phyloP scores from a whole-genome alignment of 2,329 filamentous ascomycete genomes.

The Bipolaris bicolor region DNA sequence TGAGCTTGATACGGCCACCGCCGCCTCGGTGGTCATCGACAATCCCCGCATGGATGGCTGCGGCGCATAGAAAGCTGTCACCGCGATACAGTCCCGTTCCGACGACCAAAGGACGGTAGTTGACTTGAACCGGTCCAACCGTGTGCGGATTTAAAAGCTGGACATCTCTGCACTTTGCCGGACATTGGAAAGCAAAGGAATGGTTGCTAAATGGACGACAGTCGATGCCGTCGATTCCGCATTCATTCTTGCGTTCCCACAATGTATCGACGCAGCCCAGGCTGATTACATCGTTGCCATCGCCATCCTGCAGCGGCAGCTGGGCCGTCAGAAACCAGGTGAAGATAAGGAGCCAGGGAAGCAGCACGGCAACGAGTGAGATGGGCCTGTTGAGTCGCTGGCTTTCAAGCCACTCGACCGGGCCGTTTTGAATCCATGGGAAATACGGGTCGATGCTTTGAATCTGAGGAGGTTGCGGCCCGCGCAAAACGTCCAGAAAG shows the following conservation, averaged over 20 bases:
- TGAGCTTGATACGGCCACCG: slow-evolving; percentile 77
- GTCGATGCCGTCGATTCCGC: slow-evolving; percentile 73
- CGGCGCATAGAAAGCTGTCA: slow-evolving; percentile 84
- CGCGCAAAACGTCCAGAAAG: slow-evolving; percentile 46
- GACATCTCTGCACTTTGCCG: slow-evolving; percentile 70
- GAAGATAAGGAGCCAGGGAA: slow-evolving; percentile 72
- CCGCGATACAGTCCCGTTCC: slow-evolving; percentile 78
- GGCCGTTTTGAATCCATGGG: slow-evolving; percentile 68
- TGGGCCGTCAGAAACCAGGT: slow-evolving; percentile 68
- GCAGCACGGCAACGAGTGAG: slow-evolving; percentile 63
- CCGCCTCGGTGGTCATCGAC: slow-evolving; percentile 73
- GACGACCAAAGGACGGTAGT: slow-evolving; percentile 61
- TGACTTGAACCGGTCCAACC: slow-evolving; percentile 69
- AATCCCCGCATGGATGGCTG: slow-evolving; percentile 84
- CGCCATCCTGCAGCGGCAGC: slow-evolving; percentile 62
- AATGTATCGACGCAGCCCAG: slow-evolving; percentile 73
- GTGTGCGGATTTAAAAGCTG: slow-evolving; percentile 73
- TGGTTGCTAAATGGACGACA: slow-evolving; percentile 76
- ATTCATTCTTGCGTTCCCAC: slow-evolving; percentile 72
- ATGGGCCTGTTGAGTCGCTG: slow-evolving; percentile 53
- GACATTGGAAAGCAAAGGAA: slow-evolving; percentile 75
- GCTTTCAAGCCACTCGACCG: slow-evolving; percentile 63
- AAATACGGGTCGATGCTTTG: slow-evolving; percentile 60
- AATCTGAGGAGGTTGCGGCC: slow-evolving; percentile 52
- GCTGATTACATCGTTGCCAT: slow-evolving; percentile 68